Percentiles rank a stretch among this genome's conserved stretches.
phyloP scores from a whole-genome alignment of 805 yeast genomes.

The Metschnikowia lunata region DNA sequence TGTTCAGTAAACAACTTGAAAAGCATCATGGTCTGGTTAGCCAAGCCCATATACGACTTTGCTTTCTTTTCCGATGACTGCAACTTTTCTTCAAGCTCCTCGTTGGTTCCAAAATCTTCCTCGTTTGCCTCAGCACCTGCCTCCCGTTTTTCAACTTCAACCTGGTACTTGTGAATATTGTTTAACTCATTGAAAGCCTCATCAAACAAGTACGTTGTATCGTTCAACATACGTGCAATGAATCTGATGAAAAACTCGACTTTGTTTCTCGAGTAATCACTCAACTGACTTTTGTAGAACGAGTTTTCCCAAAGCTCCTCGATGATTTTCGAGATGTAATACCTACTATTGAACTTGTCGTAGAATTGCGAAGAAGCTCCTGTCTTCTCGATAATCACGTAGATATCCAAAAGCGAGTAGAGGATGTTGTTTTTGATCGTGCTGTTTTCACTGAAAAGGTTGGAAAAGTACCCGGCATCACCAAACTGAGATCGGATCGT shows the following conservation, averaged over 20 bases:
- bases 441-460: conserved; percentile 58
- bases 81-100: conserved; percentile 57
- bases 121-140: conserved; percentile 26
- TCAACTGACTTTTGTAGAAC: conserved; percentile 63
- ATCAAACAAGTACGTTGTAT: conserved; percentile 85
- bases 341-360: conserved; percentile 90
- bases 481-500: conserved; percentile 52
- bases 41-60: conserved; percentile 72
- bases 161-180: conserved; percentile 71
- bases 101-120: conserved; percentile 49
- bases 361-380: conserved; percentile 94
- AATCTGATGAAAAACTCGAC: conserved; percentile 86
- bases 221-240: conserved; percentile 92
- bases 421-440: conserved; percentile 62
- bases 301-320: conserved; percentile 80
- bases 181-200: conserved; percentile 80
- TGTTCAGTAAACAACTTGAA: conserved; percentile 80
- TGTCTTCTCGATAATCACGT: conserved; percentile 92
- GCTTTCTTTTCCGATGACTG: conserved; percentile 70
- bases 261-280: conserved; percentile 58
- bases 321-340: conserved; percentile 75
- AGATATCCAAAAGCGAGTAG: conserved; percentile 81
- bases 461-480: conserved; percentile 70
- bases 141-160: conserved; percentile 53
- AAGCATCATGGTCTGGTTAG: conserved; percentile 75